Evolutionary conservation across 2,329 filamentous ascomycete species (phyloP).

Genomic region (Colletotrichum liriopes): DNA sequence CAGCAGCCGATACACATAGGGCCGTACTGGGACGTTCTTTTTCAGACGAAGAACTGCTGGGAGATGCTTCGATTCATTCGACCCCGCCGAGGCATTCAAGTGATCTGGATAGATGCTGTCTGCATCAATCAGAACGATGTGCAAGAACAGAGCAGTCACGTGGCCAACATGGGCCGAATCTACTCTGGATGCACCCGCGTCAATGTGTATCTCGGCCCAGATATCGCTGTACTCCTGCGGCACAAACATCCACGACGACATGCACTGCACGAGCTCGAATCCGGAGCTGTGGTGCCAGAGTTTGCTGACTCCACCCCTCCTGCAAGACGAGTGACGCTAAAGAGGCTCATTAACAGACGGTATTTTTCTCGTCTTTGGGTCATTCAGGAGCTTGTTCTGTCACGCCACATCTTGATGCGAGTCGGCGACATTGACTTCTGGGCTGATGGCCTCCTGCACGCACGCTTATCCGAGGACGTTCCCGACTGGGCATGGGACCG

Average conservation of each 20-base stretch:
- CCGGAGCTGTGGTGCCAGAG: background rate
- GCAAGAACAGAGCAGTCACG: conserved; percentile 44
- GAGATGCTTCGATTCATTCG: conserved; percentile 46
- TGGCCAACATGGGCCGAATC: conserved; percentile 46
- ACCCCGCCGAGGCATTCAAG: conserved; percentile 13
- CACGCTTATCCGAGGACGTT: background rate
- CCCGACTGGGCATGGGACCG: background rate
- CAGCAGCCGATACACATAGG: conserved; percentile 37
- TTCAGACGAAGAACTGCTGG: conserved; percentile 50
- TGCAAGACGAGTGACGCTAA: no score
- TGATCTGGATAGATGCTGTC: conserved; percentile 49
- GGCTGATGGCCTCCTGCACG: background rate
- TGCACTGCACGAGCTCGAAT: background rate
- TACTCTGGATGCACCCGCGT: conserved; percentile 46
- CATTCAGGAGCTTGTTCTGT: conserved; percentile 10
- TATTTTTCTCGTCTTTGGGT: conserved; percentile 22
- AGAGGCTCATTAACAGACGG: no score
- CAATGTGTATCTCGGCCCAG: conserved; percentile 43
- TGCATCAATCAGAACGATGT: conserved; percentile 47
- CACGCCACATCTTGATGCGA: background rate
- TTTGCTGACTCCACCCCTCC: no score
- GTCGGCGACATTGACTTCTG: conserved; percentile 11
- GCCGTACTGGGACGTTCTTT: conserved; percentile 47
- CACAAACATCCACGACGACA: background rate
- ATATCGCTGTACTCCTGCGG: background rate